Percentiles rank a stretch among this genome's conserved stretches.
Conservation (phyloP, 208 protist species). For the Leishmania gerbilli region DNA sequence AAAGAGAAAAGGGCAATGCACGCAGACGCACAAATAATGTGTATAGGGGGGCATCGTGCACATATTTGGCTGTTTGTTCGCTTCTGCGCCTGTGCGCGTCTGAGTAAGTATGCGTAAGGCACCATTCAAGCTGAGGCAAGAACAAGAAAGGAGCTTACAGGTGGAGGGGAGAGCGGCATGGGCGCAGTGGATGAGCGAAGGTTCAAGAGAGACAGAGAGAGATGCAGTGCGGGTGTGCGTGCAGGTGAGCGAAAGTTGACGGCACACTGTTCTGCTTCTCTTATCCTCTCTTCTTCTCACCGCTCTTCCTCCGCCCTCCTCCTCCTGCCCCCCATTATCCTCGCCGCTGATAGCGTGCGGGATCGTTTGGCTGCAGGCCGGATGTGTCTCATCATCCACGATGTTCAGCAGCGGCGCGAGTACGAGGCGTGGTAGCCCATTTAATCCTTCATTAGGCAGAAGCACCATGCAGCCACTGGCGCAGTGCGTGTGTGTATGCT, state of each 20-base stretch:
- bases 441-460: neutral
- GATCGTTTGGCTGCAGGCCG: neutral
- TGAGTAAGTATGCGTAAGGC: neutral
- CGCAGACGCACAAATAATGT: neutral
- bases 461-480: neutral
- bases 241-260: neutral
- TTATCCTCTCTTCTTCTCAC: neutral
- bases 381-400: neutral
- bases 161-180: neutral
- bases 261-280: neutral
- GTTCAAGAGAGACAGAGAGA: neutral
- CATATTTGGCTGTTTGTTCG: neutral
- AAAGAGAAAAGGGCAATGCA: neutral
- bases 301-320: neutral
- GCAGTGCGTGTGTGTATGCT: neutral
- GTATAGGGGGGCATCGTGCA: neutral
- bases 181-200: neutral
- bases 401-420: neutral
- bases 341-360: neutral
- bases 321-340: neutral
- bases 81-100: neutral
- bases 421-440: neutral
- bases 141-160: neutral
- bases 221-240: neutral
- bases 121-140: neutral